A percentile compares a stretch with the other conserved stretches of the same genome.
Evolutionary conservation across 176 grass and related monocot species (phyloP).

Genomic region (Guadua angustifolia): DNA sequence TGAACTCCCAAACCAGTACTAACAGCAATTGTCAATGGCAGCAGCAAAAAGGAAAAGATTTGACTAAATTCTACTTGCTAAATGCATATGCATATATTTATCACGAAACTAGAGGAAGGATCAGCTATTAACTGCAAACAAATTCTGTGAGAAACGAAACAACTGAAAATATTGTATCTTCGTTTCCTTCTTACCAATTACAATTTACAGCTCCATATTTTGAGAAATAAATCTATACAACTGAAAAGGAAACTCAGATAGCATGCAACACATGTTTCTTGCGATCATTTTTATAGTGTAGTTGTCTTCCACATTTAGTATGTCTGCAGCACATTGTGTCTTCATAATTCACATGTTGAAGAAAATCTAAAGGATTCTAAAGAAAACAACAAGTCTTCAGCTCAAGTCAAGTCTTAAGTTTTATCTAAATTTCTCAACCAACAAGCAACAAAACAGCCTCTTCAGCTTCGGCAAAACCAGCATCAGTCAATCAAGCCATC

Average conservation of each 20-base stretch:
- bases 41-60: too few relatives aligned
- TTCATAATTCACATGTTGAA: slow-evolving; percentile 10
- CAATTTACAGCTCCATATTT: background rate
- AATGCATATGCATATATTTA: too few relatives aligned
- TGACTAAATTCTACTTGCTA: too few relatives aligned
- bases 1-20: too few relatives aligned
- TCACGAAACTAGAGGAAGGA: background rate
- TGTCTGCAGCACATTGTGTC: background rate
- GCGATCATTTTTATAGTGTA: background rate
- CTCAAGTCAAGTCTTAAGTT: too few relatives aligned
- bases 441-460: too few relatives aligned
- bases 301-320: background rate
- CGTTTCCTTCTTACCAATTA: background rate
- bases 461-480: too few relatives aligned
- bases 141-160: background rate
- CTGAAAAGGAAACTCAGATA: background rate
- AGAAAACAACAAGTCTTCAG: background rate
- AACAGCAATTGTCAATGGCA: too few relatives aligned
- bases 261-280: slow-evolving; percentile 5
- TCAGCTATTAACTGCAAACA: background rate
- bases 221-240: background rate
- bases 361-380: background rate
- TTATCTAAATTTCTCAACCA: too few relatives aligned
- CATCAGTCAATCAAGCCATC: too few relatives aligned
- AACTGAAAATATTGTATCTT: background rate